These are phyloP conservation scores for Anethum foeniculum DNA, from an alignment of 140 eudicot genomes.

Conservation along the genomic window DNA sequence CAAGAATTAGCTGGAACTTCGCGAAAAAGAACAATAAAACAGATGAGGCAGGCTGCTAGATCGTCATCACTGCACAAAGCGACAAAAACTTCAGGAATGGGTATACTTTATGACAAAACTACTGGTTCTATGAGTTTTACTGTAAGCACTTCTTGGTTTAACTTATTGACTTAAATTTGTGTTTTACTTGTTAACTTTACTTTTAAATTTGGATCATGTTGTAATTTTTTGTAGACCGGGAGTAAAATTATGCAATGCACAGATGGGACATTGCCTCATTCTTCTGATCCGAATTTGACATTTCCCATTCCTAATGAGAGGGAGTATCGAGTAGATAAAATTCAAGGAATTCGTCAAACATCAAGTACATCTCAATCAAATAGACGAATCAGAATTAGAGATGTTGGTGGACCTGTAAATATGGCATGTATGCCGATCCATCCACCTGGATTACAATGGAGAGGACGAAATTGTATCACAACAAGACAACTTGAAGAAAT, in stretches of 20 bases:
- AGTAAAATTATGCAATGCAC: not conserved
- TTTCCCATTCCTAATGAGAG: not conserved
- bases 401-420: not conserved
- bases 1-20: not conserved
- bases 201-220: too few species aligned
- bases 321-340: not conserved
- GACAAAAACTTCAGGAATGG: not conserved
- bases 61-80: too few species aligned
- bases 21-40: not conserved
- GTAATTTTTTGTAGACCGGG: too few species aligned
- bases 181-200: too few species aligned
- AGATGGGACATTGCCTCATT: not conserved
- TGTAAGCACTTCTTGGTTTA: not conserved
- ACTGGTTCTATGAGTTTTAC: not conserved
- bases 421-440: not conserved
- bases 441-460: not conserved
- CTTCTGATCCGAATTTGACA: not conserved
- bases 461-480: not conserved
- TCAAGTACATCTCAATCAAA: not conserved
- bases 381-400: not conserved
- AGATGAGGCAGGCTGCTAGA: not conserved
- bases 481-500: not conserved
- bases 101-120: not conserved
- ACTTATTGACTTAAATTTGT: not conserved
- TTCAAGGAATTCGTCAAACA: too few species aligned